phyloP scores from a whole-genome alignment of 2,329 filamentous ascomycete genomes.

The Trichoderma oligosporum region DNA sequence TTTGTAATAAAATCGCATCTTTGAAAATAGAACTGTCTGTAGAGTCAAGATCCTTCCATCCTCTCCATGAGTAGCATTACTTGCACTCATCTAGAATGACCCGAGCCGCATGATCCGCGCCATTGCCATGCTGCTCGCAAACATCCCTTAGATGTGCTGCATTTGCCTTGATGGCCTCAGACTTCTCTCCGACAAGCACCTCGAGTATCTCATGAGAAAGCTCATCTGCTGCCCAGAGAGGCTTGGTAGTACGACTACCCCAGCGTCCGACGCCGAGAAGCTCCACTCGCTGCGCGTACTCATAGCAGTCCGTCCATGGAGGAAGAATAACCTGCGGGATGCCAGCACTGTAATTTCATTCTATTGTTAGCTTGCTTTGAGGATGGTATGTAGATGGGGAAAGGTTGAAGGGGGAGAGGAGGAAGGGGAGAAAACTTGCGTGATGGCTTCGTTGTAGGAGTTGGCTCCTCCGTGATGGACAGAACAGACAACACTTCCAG shows the following conservation, averaged over 20 bases:
- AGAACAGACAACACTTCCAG: slow-evolving; percentile 37
- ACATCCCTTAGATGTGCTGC: slow-evolving; percentile 15
- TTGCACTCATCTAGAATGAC: slow-evolving; percentile 24
- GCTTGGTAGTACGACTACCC: slow-evolving; percentile 25
- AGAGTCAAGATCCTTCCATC: background rate
- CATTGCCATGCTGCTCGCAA: slow-evolving; percentile 20
- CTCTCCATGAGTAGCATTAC: background rate
- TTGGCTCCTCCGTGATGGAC: slow-evolving; percentile 48
- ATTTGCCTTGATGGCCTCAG: slow-evolving; percentile 16
- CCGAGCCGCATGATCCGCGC: slow-evolving; percentile 24
- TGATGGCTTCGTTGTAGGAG: slow-evolving; percentile 38
- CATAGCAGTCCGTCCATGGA: slow-evolving; percentile 45
- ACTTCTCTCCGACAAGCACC: slow-evolving; percentile 21
- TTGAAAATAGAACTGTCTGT: too few species aligned
- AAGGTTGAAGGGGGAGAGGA: background rate
- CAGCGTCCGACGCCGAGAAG: slow-evolving; percentile 40
- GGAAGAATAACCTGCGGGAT: slow-evolving; percentile 45
- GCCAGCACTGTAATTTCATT: slow-evolving; percentile 34
- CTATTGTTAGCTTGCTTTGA: background rate
- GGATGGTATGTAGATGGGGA: background rate
- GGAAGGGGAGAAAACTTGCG: slow-evolving; percentile 27
- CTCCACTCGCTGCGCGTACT: slow-evolving; percentile 44
- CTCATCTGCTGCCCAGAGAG: slow-evolving; percentile 26
- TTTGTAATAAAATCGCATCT: background rate
- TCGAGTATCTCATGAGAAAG: slow-evolving; percentile 21